Conservation (phyloP, 441 rosid species). For the Brassica hybrid region DNA sequence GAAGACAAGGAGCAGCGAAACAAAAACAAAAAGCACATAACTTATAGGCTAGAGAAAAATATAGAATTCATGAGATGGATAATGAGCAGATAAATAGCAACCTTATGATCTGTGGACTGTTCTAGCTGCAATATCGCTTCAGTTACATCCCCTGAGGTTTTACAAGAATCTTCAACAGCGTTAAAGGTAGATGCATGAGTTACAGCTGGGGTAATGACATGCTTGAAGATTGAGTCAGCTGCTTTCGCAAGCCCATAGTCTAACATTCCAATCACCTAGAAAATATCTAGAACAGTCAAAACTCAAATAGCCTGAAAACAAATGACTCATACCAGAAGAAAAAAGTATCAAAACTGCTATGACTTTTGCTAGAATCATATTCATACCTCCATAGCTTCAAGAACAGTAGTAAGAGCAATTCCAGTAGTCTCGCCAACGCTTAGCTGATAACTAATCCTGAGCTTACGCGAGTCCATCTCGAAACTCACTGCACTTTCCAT, state of each 20-base stretch:
- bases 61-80: conserved; percentile 17
- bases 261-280: conserved; percentile 81
- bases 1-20: background rate
- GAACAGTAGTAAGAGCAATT: conserved; percentile 60
- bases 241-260: conserved; percentile 91
- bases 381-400: conserved; percentile 90
- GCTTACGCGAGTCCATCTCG: conserved; percentile 56
- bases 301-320: conserved; percentile 2
- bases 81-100: conserved; percentile 32
- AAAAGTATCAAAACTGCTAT: background rate
- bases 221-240: conserved; percentile 86
- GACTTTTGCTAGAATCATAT: background rate
- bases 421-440: conserved; percentile 55
- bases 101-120: conserved; percentile 59
- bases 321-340: background rate
- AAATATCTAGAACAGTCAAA: conserved; percentile 34
- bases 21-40: background rate
- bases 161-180: conserved; percentile 57
- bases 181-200: conserved; percentile 56
- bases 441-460: conserved; percentile 60
- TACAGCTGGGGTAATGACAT: conserved; percentile 74
- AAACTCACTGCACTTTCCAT: conserved; percentile 77
- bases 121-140: conserved; percentile 54
- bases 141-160: conserved; percentile 51
- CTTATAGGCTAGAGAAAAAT: conserved; percentile 11